A percentile compares a stretch with the other conserved stretches of the same genome.
These are phyloP conservation scores for Coniferiporia sulphurascens DNA, from an alignment of 1,284 basidiomycete genomes.

Conservation along the genomic window DNA sequence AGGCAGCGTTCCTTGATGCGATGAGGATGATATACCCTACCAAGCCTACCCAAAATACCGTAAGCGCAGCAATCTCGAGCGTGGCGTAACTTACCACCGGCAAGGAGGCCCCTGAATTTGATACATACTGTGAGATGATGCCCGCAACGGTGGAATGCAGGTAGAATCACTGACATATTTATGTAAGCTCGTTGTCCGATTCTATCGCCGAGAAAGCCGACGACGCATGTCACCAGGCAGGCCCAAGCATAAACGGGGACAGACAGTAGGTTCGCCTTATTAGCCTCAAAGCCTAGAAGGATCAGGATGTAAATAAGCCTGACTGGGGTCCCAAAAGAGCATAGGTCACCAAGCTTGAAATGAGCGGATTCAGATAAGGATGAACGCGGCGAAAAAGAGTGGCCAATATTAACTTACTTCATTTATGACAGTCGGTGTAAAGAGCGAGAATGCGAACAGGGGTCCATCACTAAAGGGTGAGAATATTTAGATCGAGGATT, in stretches of 20 bases:
- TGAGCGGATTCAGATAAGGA: not conserved
- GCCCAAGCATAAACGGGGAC: slow-evolving; percentile 48
- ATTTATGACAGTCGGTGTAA: slow-evolving; percentile 50
- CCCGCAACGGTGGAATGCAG: not conserved
- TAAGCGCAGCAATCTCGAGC: not conserved
- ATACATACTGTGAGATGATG: not conserved
- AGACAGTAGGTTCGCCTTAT: slow-evolving; percentile 48
- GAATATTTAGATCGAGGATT: not conserved
- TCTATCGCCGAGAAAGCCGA: slow-evolving; percentile 47
- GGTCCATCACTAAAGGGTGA: slow-evolving; percentile 37
- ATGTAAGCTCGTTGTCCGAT: slow-evolving; percentile 41
- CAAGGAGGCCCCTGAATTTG: slow-evolving; percentile 20
- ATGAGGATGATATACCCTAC: slow-evolving; percentile 51
- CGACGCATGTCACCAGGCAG: slow-evolving; percentile 42
- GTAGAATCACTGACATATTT: slow-evolving; percentile 36
- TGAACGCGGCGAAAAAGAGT: slow-evolving; percentile 2
- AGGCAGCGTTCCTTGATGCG: slow-evolving; percentile 37
- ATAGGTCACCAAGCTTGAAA: slow-evolving; percentile 8
- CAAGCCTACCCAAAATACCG: slow-evolving; percentile 26
- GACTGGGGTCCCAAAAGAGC: not conserved
- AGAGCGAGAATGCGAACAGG: slow-evolving; percentile 50
- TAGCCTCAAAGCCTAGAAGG: slow-evolving; percentile 38
- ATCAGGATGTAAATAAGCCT: not conserved
- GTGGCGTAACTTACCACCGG: slow-evolving; percentile 5
- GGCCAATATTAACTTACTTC: slow-evolving; percentile 29